Evolutionary conservation across 2,329 filamentous ascomycete genomes (phyloP).

Genomic region (Phyllosticta citriasiana): DNA sequence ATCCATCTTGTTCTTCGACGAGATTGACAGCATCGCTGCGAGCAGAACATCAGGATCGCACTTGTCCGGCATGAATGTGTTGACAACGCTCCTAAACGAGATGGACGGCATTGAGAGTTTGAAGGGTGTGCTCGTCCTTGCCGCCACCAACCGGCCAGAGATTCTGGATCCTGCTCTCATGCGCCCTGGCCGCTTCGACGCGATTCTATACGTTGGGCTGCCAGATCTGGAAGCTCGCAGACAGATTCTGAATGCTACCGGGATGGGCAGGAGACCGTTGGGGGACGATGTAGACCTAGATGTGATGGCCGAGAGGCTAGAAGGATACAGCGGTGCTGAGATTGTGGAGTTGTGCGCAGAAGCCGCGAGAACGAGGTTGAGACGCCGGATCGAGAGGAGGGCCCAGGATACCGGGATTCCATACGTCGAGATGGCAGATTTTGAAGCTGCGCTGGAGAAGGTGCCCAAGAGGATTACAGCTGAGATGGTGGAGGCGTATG

Average conservation of each 20-base stretch:
- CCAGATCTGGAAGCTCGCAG: constrained; percentile 63
- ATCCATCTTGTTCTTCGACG: constrained; percentile 93
- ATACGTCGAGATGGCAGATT: constrained; percentile 37
- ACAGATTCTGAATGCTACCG: constrained; percentile 60
- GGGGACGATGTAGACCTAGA: constrained; percentile 55
- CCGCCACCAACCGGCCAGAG: constrained; percentile 85
- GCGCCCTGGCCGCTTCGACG: constrained; percentile 76
- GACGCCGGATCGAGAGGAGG: constrained; percentile 19
- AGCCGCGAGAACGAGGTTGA: constrained; percentile 28
- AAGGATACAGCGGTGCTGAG: constrained; percentile 81
- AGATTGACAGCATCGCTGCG: constrained; percentile 77
- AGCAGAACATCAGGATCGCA: constrained; percentile 43
- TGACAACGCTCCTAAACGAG: constrained; percentile 83
- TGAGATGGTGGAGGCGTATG: constrained; percentile 32
- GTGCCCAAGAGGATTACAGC: constrained; percentile 32
- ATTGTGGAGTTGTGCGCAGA: constrained; percentile 49
- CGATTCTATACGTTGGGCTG: constrained; percentile 74
- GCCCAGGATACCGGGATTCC: constrained; percentile 13
- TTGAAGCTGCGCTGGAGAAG: constrained; percentile 34
- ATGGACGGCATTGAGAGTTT: constrained; percentile 91
- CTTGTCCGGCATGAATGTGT: constrained; percentile 60
- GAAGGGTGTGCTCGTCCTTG: constrained; percentile 75
- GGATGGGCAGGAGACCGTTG: constrained; percentile 52
- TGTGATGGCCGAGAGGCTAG: constrained; percentile 52
- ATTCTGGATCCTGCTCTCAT: constrained; percentile 77